These are phyloP conservation scores for Lycium barbarum DNA, from an alignment of 257 asterid species.

Conservation along the genomic window DNA sequence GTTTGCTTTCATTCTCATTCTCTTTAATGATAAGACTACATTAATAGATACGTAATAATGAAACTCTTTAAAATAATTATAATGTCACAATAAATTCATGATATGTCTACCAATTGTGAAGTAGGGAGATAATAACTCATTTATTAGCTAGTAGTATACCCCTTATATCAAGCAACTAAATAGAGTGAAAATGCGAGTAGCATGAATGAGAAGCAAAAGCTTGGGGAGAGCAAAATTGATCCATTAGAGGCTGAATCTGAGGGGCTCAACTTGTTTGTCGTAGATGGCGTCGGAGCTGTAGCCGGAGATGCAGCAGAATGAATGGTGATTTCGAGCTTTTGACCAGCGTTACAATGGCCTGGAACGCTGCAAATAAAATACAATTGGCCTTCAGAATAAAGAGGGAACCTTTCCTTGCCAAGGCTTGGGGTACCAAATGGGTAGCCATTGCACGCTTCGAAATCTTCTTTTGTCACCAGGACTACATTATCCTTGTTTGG, in stretches of 20 bases:
- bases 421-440: constrained; percentile 41
- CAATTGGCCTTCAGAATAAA: constrained; percentile 49
- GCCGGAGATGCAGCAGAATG: not conserved
- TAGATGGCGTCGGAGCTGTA: not conserved
- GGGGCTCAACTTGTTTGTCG: not conserved
- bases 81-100: too few species aligned
- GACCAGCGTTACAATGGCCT: constrained; percentile 59
- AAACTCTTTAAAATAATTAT: too few species aligned
- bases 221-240: not conserved
- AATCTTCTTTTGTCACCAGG: constrained; percentile 53
- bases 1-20: too few species aligned
- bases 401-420: constrained; percentile 54
- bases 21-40: too few species aligned
- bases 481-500: constrained; percentile 53
- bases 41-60: too few species aligned
- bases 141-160: too few species aligned
- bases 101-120: too few species aligned
- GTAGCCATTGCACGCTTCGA: constrained; percentile 47
- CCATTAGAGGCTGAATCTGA: not conserved
- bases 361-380: constrained; percentile 55
- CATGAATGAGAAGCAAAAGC: not conserved
- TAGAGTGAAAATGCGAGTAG: too few species aligned
- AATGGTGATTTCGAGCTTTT: constrained; percentile 46
- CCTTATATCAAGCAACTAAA: not conserved
- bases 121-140: too few species aligned